Evolutionary conservation across 331 rosid species (phyloP).

Genomic region (Rosa hybrid): DNA sequence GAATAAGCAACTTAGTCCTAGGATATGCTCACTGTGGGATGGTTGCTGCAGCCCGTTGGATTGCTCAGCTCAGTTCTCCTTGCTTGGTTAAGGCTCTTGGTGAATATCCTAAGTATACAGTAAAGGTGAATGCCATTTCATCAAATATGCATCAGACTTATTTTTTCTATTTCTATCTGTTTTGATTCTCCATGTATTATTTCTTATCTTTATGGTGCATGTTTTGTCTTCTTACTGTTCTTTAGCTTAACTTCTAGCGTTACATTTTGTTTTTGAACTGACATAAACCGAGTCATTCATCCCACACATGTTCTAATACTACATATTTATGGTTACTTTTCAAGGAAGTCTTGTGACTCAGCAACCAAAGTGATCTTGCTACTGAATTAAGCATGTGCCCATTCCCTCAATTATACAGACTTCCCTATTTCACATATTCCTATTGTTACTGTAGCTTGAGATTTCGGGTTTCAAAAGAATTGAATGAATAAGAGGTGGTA

Average conservation of each 20-base stretch:
- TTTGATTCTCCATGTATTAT: not conserved
- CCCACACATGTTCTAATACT: not conserved
- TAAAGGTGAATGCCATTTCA: slow-evolving; percentile 49
- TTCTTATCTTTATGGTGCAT: not conserved
- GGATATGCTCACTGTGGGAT: slow-evolving; percentile 65
- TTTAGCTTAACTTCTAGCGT: not conserved
- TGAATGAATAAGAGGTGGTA: too few relatives aligned
- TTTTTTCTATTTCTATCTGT: not conserved
- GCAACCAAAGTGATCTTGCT: not conserved
- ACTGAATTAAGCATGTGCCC: not conserved
- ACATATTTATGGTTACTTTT: not conserved
- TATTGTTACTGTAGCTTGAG: too few relatives aligned
- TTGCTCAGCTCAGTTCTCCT: slow-evolving; percentile 88
- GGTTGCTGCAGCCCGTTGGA: slow-evolving; percentile 99
- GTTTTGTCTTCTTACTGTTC: not conserved
- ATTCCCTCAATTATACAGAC: not conserved
- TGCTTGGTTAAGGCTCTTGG: slow-evolving; percentile 65
- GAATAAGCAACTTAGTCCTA: slow-evolving; percentile 59
- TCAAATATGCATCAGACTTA: not conserved
- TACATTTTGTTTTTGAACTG: not conserved
- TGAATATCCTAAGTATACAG: slow-evolving; percentile 73
- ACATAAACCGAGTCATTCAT: not conserved
- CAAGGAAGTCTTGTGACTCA: not conserved
- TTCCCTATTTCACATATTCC: too few relatives aligned
- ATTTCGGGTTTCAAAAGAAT: too few relatives aligned